phyloP scores from a whole-genome alignment of 805 yeast genomes.

The Candida chauliodis region DNA sequence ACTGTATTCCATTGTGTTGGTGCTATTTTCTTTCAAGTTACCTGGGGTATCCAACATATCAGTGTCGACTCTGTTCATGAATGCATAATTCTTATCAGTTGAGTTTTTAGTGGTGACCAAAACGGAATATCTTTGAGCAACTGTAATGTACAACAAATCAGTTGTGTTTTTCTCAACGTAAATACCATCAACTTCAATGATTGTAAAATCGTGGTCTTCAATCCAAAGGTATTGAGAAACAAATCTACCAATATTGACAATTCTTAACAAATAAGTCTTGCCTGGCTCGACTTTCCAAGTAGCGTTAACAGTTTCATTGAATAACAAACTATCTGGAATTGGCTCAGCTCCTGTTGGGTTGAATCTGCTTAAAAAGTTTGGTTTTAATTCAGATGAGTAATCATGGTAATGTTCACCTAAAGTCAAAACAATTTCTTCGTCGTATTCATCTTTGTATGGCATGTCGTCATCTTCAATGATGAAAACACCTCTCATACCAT shows the following conservation, averaged over 20 bases:
- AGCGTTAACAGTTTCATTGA: slow-evolving; percentile 61
- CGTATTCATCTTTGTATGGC: slow-evolving; percentile 51
- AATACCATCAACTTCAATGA: slow-evolving; percentile 47
- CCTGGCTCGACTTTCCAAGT: slow-evolving; percentile 54
- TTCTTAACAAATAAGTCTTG: slow-evolving; percentile 60
- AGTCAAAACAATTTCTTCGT: slow-evolving; percentile 56
- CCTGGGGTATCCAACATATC: slow-evolving; percentile 68
- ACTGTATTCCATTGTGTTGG: slow-evolving; percentile 52
- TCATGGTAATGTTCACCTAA: slow-evolving; percentile 65
- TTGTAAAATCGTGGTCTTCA: slow-evolving; percentile 39
- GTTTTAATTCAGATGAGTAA: slow-evolving; percentile 43
- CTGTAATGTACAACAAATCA: slow-evolving; percentile 59
- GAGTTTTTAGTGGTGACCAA: slow-evolving; percentile 53
- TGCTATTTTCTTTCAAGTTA: slow-evolving; percentile 48
- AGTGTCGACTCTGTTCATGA: slow-evolving; percentile 60
- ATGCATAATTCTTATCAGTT: slow-evolving; percentile 48
- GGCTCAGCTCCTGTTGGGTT: slow-evolving; percentile 89
- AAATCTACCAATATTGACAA: slow-evolving; percentile 67
- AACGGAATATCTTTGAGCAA: slow-evolving; percentile 79
- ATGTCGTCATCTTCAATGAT: slow-evolving; percentile 62
- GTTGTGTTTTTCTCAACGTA: slow-evolving; percentile 57
- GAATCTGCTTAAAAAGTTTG: slow-evolving; percentile 54
- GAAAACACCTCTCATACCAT: slow-evolving; percentile 82
- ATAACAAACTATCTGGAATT: slow-evolving; percentile 60
- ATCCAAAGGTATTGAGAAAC: slow-evolving; percentile 54